A percentile compares a stretch with the other conserved stretches of the same genome.
phyloP scores from a whole-genome alignment of 176 grass and related monocot genomes.

The Phragmites australis region DNA sequence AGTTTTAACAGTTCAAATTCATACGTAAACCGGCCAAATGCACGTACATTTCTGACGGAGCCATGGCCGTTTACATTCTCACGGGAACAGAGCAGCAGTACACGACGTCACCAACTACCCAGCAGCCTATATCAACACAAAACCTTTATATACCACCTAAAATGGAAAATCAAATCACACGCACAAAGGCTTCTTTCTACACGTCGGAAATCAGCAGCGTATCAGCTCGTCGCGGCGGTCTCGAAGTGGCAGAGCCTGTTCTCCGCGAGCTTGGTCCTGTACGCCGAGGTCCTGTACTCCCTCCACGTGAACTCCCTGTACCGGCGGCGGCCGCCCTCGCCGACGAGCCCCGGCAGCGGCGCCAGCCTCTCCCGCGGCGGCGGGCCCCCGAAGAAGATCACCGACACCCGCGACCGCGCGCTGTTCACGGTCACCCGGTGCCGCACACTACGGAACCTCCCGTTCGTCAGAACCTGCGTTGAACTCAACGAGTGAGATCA shows the following conservation, averaged over 20 bases:
- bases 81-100: neutral
- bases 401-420: conserved; percentile 51
- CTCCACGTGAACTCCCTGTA: conserved; percentile 96
- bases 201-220: neutral
- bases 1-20: too few species aligned
- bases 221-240: neutral
- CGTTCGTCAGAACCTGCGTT: conserved; percentile 86
- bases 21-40: too few species aligned
- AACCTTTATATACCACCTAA: neutral
- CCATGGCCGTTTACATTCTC: too few species aligned
- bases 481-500: too few species aligned
- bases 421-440: conserved; percentile 73
- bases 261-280: conserved; percentile 59
- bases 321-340: conserved; percentile 50
- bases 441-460: conserved; percentile 79
- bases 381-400: conserved; percentile 85
- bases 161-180: neutral
- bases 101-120: neutral
- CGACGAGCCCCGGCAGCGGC: conserved; percentile 56
- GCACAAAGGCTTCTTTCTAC: neutral
- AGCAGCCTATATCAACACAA: neutral
- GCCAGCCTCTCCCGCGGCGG: conserved; percentile 50
- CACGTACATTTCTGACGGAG: too few species aligned
- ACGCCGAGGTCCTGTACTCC: conserved; percentile 78
- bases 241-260: conserved; percentile 74